These are phyloP conservation scores for Osmanthus fragrans DNA, from an alignment of 257 asterid species.

Conservation along the genomic window DNA sequence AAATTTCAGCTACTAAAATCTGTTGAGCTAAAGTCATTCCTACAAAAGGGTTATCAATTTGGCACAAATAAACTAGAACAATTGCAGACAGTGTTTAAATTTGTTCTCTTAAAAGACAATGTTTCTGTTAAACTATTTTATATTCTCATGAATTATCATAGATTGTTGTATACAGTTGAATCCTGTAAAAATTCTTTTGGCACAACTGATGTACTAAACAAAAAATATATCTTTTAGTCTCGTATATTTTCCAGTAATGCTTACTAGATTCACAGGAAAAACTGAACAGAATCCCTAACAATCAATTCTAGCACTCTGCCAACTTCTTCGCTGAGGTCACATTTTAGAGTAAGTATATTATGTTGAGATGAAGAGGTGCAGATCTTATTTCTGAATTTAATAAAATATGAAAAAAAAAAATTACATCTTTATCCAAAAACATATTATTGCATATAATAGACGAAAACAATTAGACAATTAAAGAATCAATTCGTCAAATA, in stretches of 20 bases:
- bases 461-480: not conserved
- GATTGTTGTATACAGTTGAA: not conserved
- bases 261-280: not conserved
- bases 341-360: not conserved
- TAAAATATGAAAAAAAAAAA: not conserved
- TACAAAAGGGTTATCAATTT: too few species aligned
- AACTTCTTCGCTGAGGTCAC: not conserved
- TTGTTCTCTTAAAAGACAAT: not conserved
- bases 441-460: not conserved
- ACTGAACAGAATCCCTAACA: not conserved
- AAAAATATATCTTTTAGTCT: not conserved
- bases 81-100: too few species aligned
- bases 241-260: not conserved
- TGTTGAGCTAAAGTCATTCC: not conserved
- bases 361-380: not conserved
- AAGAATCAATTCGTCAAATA: not conserved
- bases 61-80: too few species aligned
- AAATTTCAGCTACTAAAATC: not conserved
- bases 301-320: not conserved
- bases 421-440: not conserved
- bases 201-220: not conserved
- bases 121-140: not conserved
- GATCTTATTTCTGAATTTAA: constrained; percentile 5
- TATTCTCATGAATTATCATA: not conserved
- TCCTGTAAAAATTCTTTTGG: not conserved